phyloP scores from a whole-genome alignment of 768 basidiomycete species.

The Gymnopilus junonius region DNA sequence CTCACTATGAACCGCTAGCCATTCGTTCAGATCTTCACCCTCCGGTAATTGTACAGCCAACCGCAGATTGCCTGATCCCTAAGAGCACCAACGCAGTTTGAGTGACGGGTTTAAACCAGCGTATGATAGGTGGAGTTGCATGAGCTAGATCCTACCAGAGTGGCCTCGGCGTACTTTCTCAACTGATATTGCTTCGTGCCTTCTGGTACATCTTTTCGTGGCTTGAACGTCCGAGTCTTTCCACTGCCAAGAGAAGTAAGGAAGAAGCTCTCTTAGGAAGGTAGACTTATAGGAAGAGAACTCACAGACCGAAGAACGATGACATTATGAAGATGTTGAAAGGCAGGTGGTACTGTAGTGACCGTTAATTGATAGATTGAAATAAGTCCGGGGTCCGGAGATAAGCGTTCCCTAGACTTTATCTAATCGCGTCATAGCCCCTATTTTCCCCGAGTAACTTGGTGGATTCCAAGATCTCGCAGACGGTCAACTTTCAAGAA shows the following conservation, averaged over 20 bases:
- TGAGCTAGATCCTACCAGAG: conserved; percentile 58
- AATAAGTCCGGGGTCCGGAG: conserved; percentile 15
- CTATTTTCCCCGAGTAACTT: background rate
- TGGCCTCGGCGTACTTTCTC: conserved; percentile 97
- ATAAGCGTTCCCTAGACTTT: conserved; percentile 9
- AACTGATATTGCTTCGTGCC: conserved; percentile 98
- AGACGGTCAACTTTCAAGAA: background rate
- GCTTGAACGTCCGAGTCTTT: conserved; percentile 95
- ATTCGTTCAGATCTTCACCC: conserved; percentile 96
- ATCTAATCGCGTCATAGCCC: background rate
- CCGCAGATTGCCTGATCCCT: conserved; percentile 96
- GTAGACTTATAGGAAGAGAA: conserved; percentile 7
- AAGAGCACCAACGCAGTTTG: background rate
- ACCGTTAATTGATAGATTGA: conserved; percentile 2
- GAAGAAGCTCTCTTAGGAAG: conserved; percentile 1
- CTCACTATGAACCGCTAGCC: conserved; percentile 98
- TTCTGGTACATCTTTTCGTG: conserved; percentile 92
- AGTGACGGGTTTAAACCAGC: conserved; percentile 4
- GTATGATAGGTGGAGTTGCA: background rate
- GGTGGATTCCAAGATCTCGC: background rate
- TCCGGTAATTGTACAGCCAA: conserved; percentile 93
- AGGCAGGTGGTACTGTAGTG: background rate
- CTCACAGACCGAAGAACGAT: conserved; percentile 88
- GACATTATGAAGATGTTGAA: conserved; percentile 55
- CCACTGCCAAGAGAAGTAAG: conserved; percentile 50